Evolutionary conservation across 2,329 filamentous ascomycete species (phyloP).

Genomic region (Xylaria hypoxylon): DNA sequence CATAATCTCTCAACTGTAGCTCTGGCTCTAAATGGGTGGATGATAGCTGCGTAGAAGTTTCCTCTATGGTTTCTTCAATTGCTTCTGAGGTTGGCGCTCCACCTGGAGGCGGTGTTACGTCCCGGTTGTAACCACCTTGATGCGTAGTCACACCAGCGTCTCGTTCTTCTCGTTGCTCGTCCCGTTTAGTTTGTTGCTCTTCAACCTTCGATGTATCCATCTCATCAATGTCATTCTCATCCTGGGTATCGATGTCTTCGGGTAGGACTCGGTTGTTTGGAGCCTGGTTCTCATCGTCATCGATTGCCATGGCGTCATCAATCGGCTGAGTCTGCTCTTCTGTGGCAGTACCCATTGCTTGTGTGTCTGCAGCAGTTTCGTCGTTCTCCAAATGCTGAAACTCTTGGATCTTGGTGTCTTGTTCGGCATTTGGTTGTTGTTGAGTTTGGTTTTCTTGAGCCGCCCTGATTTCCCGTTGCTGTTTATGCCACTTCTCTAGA

Average conservation of each 20-base stretch:
- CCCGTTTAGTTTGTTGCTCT: conserved; percentile 55
- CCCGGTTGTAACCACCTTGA: conserved; percentile 68
- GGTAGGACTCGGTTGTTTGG: conserved; percentile 62
- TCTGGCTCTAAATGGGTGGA: conserved; percentile 74
- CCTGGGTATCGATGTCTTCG: conserved; percentile 60
- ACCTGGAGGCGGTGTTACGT: conserved; percentile 55
- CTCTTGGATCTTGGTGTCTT: conserved; percentile 74
- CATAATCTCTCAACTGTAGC: conserved; percentile 60
- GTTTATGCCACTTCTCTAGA: conserved; percentile 91
- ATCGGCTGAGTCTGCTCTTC: conserved; percentile 88
- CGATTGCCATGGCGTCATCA: conserved; percentile 89
- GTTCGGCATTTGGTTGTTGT: conserved; percentile 62
- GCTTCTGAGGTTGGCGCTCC: conserved; percentile 57
- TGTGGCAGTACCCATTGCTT: conserved; percentile 88
- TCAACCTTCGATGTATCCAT: conserved; percentile 57
- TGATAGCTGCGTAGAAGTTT: conserved; percentile 73
- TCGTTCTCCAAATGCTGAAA: conserved; percentile 95
- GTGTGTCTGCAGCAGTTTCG: conserved; percentile 82
- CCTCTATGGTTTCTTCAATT: conserved; percentile 61
- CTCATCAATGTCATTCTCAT: conserved; percentile 62
- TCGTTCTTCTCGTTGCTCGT: conserved; percentile 64
- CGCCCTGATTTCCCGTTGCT: conserved; percentile 83
- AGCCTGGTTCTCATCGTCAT: conserved; percentile 73
- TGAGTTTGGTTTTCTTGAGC: conserved; percentile 66
- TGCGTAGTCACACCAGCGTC: conserved; percentile 70